Conservation (phyloP, 2,329 filamentous ascomycete species). For the Pyrenophora seminiperda region DNA sequence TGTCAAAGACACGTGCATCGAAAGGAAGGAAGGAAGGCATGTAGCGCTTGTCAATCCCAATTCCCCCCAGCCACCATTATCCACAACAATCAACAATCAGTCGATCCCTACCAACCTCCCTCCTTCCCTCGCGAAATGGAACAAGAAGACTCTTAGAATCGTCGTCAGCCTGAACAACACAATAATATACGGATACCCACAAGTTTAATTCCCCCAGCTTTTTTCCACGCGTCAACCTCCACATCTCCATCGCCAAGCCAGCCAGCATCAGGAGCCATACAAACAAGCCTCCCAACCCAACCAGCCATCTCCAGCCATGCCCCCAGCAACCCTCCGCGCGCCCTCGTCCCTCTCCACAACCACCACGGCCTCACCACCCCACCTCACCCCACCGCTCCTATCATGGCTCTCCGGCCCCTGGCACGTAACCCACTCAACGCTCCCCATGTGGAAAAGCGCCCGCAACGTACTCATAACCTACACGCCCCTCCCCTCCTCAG, state of each 20-base stretch:
- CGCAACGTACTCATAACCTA: constrained; percentile 84
- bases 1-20: too few relatives aligned
- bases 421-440: constrained; percentile 48
- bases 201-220: constrained; percentile 9
- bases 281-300: neutral
- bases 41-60: neutral
- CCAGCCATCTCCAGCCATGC: neutral
- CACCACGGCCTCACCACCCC: constrained; percentile 18
- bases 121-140: too few relatives aligned
- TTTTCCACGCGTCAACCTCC: constrained; percentile 12
- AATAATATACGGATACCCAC: too few relatives aligned
- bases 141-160: too few relatives aligned
- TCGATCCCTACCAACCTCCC: constrained; percentile 9
- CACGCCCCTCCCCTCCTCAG: constrained; percentile 50
- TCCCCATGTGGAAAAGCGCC: constrained; percentile 75
- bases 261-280: neutral
- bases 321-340: constrained; percentile 33
- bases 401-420: constrained; percentile 41
- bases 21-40: too few relatives aligned
- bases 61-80: neutral
- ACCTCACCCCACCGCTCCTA: constrained; percentile 46
- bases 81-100: constrained; percentile 2
- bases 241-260: constrained; percentile 1
- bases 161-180: constrained; percentile 1
- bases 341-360: constrained; percentile 32